phyloP scores from a whole-genome alignment of 805 yeast genomes.

The Hanseniaspora lindneri region DNA sequence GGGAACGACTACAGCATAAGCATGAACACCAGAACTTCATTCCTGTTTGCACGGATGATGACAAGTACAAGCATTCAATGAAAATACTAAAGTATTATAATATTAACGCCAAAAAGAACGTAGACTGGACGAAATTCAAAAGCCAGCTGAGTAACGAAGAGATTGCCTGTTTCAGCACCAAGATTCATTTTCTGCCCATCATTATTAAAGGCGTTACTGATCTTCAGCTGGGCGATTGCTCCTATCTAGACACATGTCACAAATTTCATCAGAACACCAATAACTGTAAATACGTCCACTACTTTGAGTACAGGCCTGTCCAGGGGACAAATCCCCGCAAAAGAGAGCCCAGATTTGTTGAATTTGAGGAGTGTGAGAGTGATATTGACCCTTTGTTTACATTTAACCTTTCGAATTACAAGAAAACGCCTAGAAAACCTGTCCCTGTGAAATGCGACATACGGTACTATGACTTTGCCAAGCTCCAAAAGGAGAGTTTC shows the following conservation, averaged over 20 bases:
- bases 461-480: constrained; percentile 52
- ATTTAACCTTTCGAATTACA: constrained; percentile 8
- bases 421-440: constrained; percentile 43
- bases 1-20: constrained; percentile 22
- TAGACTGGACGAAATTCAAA: neutral
- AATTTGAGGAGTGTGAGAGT: constrained; percentile 19
- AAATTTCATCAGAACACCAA: constrained; percentile 39
- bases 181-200: constrained; percentile 45
- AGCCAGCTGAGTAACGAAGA: constrained; percentile 25
- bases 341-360: neutral
- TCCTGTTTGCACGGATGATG: constrained; percentile 21
- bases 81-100: constrained; percentile 23
- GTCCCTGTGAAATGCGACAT: constrained; percentile 78
- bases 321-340: too few species aligned
- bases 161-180: constrained; percentile 27
- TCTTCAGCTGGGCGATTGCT: constrained; percentile 68
- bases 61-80: constrained; percentile 23
- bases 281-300: constrained; percentile 72
- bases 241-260: constrained; percentile 88
- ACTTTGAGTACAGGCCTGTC: constrained; percentile 38
- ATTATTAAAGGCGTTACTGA: constrained; percentile 52
- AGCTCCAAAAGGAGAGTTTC: constrained; percentile 53
- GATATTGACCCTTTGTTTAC: constrained; percentile 6
- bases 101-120: constrained; percentile 17
- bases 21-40: constrained; percentile 18